phyloP scores from a whole-genome alignment of 2,329 filamentous ascomycete species.

The Acrocalymma vagum region DNA sequence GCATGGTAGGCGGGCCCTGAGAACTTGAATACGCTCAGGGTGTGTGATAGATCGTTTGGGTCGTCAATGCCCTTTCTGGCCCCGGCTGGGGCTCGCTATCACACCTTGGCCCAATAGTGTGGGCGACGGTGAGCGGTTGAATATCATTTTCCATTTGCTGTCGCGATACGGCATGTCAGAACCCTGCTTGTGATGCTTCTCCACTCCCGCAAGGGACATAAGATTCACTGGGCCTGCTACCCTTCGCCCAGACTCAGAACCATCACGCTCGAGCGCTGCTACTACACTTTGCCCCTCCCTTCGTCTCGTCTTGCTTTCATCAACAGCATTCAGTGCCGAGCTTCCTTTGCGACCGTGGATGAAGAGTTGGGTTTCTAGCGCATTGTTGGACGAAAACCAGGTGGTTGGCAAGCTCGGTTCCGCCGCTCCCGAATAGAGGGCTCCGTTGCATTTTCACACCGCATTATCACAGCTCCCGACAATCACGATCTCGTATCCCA shows the following conservation, averaged over 20 bases:
- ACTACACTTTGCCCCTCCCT: slow-evolving; percentile 12
- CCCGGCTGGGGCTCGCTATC: slow-evolving; percentile 40
- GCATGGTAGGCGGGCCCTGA: slow-evolving; percentile 19
- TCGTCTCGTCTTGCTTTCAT: background rate
- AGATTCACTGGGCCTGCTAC: slow-evolving; percentile 37
- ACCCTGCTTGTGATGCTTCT: slow-evolving; percentile 41
- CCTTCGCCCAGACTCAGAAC: slow-evolving; percentile 37
- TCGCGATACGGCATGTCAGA: slow-evolving; percentile 34
- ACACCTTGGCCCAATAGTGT: slow-evolving; percentile 51
- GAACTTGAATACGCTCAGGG: slow-evolving; percentile 31
- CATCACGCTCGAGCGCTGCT: slow-evolving; percentile 13
- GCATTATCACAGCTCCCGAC: slow-evolving; percentile 37
- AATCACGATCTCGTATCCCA: slow-evolving; percentile 33
- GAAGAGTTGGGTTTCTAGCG: slow-evolving; percentile 30
- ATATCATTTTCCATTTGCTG: slow-evolving; percentile 45
- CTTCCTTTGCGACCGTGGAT: slow-evolving; percentile 17
- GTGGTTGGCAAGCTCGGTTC: slow-evolving; percentile 31
- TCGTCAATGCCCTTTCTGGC: slow-evolving; percentile 28
- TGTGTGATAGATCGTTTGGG: slow-evolving; percentile 36
- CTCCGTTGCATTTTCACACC: slow-evolving; percentile 38
- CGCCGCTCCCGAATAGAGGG: slow-evolving; percentile 30
- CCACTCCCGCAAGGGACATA: slow-evolving; percentile 41
- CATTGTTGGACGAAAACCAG: slow-evolving; percentile 30
- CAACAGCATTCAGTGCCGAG: slow-evolving; percentile 15
- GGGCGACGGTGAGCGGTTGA: slow-evolving; percentile 43